A percentile compares a stretch with the other conserved stretches of the same genome.
These are phyloP conservation scores for Uronychia binucleata DNA, from an alignment of 73 alveolate genomes.

Conservation along the genomic window DNA sequence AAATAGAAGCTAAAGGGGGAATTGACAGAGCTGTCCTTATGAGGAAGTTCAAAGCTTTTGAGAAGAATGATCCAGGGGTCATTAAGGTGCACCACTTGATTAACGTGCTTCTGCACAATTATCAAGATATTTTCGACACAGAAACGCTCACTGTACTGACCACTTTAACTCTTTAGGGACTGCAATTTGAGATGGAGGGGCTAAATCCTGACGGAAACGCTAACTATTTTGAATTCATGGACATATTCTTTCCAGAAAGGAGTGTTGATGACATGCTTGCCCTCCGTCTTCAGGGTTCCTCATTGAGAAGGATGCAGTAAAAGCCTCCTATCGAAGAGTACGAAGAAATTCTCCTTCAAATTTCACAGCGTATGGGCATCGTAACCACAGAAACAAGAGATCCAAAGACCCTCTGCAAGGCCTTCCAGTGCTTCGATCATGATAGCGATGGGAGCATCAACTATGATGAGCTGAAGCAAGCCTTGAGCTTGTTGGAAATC, in stretches of 20 bases:
- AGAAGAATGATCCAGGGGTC: conserved; percentile 15
- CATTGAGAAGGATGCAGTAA: no score
- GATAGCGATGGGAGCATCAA: conserved; percentile 1
- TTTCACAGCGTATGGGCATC: conserved; percentile 3
- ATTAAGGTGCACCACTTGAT: conserved; percentile 47
- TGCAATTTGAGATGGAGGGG: conserved; percentile 45
- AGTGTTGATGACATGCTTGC: no score
- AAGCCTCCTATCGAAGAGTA: conserved; percentile 28
- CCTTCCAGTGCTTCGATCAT: conserved; percentile 23
- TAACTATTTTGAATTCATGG: conserved; percentile 42
- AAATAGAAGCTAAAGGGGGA: conserved; percentile 9
- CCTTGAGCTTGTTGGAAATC: conserved; percentile 17
- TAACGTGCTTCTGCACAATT: conserved; percentile 38
- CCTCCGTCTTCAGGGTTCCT: no score
- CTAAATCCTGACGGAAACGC: conserved; percentile 42
- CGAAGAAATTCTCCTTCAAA: conserved; percentile 27
- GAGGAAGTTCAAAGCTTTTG: conserved; percentile 19
- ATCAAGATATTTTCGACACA: conserved; percentile 15
- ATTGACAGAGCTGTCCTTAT: conserved; percentile 18
- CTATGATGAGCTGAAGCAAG: conserved; percentile 27
- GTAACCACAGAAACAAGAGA: not conserved
- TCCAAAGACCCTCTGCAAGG: conserved; percentile 15
- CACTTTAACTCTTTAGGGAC: no score
- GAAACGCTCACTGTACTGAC: no score
- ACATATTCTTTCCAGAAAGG: conserved; percentile 11